Evolutionary conservation across 306 rosid species (phyloP).

Genomic region (Medicago arabica): DNA sequence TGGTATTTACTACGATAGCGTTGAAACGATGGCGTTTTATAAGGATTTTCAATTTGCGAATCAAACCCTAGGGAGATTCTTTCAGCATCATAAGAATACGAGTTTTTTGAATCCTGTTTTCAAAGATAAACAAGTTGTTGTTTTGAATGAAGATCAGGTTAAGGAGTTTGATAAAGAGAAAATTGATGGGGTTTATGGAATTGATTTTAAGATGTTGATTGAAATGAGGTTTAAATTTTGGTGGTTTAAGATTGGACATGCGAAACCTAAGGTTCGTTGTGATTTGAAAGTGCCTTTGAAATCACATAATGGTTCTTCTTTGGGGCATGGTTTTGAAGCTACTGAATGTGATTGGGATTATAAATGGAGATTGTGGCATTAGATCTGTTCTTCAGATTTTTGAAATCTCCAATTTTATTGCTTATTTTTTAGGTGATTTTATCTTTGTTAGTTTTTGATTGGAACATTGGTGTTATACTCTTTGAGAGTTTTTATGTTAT

Average conservation of each 20-base stretch:
- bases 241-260: conserved; percentile 41
- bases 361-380: conserved; percentile 37
- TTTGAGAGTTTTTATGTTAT: neutral
- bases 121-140: conserved; percentile 37
- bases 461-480: neutral
- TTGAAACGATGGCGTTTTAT: conserved; percentile 55
- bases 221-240: conserved; percentile 50
- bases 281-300: conserved; percentile 53
- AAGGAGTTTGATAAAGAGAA: conserved; percentile 39
- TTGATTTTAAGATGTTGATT: conserved; percentile 53
- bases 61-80: conserved; percentile 38
- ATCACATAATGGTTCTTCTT: conserved; percentile 22
- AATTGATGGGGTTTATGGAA: conserved; percentile 34
- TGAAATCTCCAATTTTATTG: neutral
- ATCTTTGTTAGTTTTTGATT: neutral
- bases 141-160: neutral
- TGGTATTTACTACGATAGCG: conserved; percentile 59
- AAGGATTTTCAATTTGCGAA: conserved; percentile 46
- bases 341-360: conserved; percentile 48
- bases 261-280: conserved; percentile 59
- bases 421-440: neutral
- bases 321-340: conserved; percentile 19
- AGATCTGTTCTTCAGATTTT: neutral
- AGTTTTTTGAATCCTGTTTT: conserved; percentile 26
- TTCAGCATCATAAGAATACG: conserved; percentile 55